These are phyloP conservation scores for Botryosphaeria agaves DNA, from an alignment of 2,329 filamentous ascomycete genomes.

Conservation along the genomic window DNA sequence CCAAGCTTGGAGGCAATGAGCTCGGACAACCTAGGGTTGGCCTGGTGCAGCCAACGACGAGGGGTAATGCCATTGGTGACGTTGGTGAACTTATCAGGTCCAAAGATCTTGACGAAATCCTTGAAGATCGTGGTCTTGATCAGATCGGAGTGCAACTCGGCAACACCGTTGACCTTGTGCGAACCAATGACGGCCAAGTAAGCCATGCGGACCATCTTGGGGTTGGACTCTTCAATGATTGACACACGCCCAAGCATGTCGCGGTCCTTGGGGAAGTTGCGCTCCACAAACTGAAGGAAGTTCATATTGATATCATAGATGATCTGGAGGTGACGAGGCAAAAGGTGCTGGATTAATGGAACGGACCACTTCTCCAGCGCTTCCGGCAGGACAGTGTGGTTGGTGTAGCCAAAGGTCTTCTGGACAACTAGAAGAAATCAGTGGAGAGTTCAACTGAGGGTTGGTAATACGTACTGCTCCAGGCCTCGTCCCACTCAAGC, in stretches of 20 bases:
- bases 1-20: slow-evolving; percentile 83
- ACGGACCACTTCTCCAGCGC: slow-evolving; percentile 98
- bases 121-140: slow-evolving; percentile 99
- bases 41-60: slow-evolving; percentile 90
- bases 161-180: slow-evolving; percentile 98
- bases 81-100: slow-evolving; percentile 94
- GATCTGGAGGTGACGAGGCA: slow-evolving; percentile 88
- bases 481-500: slow-evolving; percentile 83
- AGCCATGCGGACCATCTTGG: slow-evolving; percentile 98
- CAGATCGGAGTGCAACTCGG: slow-evolving; percentile 90
- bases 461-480: slow-evolving; percentile 44
- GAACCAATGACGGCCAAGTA: slow-evolving; percentile 89
- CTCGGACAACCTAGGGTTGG: slow-evolving; percentile 81
- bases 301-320: slow-evolving; percentile 96
- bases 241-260: slow-evolving; percentile 79
- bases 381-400: slow-evolving; percentile 94
- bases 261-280: slow-evolving; percentile 73
- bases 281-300: slow-evolving; percentile 85
- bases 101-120: slow-evolving; percentile 91
- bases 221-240: slow-evolving; percentile 90
- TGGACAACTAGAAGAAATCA: slow-evolving; percentile 23
- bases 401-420: slow-evolving; percentile 80
- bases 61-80: slow-evolving; percentile 98
- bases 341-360: slow-evolving; percentile 73
- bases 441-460: too few relatives aligned